These are phyloP conservation scores for Telfairia occidentalis DNA, from an alignment of 331 rosid genomes.

Conservation along the genomic window DNA sequence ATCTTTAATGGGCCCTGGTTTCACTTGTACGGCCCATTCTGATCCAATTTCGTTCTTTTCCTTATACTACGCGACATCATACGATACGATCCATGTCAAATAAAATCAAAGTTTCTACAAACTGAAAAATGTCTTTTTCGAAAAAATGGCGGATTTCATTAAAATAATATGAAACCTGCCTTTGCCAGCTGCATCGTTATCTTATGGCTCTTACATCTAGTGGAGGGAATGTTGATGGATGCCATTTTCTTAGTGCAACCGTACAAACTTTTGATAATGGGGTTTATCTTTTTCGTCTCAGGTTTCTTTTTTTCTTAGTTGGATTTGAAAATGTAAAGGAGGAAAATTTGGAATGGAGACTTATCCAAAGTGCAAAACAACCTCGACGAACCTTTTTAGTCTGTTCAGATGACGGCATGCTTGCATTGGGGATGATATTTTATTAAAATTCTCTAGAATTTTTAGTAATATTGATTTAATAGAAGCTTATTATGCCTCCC, in stretches of 20 bases:
- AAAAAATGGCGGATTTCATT: neutral
- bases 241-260: neutral
- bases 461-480: neutral
- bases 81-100: neutral
- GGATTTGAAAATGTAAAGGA: neutral
- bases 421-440: neutral
- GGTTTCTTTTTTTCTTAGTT: neutral
- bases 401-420: neutral
- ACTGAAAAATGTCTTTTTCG: neutral
- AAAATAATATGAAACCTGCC: neutral
- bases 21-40: neutral
- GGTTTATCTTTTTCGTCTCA: neutral
- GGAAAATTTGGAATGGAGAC: neutral
- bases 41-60: neutral
- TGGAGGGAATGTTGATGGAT: neutral
- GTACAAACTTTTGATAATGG: neutral
- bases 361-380: neutral
- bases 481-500: neutral
- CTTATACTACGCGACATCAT: neutral
- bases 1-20: neutral
- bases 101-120: neutral
- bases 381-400: neutral
- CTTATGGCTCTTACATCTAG: neutral
- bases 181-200: neutral
- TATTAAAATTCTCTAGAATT: neutral